These are phyloP conservation scores for Orbilia javanica DNA, from an alignment of 2,329 filamentous ascomycete species.

Conservation along the genomic window DNA sequence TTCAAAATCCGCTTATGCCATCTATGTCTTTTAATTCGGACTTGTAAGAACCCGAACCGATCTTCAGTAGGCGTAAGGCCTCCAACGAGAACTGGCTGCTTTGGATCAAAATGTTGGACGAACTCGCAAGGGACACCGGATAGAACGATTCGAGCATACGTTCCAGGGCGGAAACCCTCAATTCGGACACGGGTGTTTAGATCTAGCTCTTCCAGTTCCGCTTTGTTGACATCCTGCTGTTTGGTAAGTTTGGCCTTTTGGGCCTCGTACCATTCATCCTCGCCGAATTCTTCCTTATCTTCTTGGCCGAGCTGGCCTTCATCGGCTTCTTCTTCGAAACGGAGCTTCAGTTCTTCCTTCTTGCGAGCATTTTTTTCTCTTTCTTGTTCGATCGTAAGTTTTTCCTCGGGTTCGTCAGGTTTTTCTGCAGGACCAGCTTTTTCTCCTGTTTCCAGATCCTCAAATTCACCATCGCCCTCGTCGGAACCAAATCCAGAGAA, in stretches of 20 bases:
- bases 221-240: conserved; percentile 95
- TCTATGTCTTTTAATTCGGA: conserved; percentile 94
- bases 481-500: conserved; percentile 65
- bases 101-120: conserved; percentile 81
- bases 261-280: conserved; percentile 98
- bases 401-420: conserved; percentile 67
- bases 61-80: conserved; percentile 95
- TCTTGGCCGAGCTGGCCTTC: conserved; percentile 70
- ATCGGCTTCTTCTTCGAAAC: conserved; percentile 98
- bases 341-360: conserved; percentile 92
- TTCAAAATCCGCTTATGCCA: conserved; percentile 99
- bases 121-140: conserved; percentile 93
- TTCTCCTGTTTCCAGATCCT: conserved; percentile 85
- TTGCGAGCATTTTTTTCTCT: conserved; percentile 88
- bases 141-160: conserved; percentile 90
- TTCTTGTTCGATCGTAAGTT: conserved; percentile 80
- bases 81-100: conserved; percentile 86
- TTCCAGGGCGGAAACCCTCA: conserved; percentile 91
- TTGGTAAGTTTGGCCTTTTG: conserved; percentile 96
- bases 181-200: conserved; percentile 83
- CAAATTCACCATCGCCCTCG: conserved; percentile 84
- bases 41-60: conserved; percentile 93
- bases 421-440: conserved; percentile 66
- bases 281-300: conserved; percentile 83
- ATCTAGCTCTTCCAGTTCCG: conserved; percentile 90